Conservation (phyloP, 2,329 filamentous ascomycete genomes). For the Pyricularia pennisetigena region DNA sequence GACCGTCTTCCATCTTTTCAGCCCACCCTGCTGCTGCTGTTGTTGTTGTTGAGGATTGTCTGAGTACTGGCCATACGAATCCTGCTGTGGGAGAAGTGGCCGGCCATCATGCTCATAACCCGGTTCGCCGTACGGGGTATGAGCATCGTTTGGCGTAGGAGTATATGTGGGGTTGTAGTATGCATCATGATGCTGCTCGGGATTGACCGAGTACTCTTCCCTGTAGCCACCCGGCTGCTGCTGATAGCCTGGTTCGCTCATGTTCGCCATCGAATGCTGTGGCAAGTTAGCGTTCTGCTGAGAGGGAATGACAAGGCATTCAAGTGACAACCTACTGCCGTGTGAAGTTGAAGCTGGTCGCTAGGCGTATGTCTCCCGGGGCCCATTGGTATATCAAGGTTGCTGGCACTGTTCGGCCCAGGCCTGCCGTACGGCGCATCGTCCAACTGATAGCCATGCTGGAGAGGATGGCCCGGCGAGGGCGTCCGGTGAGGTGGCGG, state of each 20-base stretch:
- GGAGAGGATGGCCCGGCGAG: conserved; percentile 65
- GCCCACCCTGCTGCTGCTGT: conserved; percentile 44
- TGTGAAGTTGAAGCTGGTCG: conserved; percentile 74
- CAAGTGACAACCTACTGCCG: conserved; percentile 54
- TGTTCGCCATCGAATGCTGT: conserved; percentile 42
- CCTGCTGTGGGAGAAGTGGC: conserved; percentile 65
- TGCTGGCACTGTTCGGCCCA: conserved; percentile 34
- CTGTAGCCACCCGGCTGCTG: conserved; percentile 37
- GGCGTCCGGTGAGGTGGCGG: conserved; percentile 50
- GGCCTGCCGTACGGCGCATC: conserved; percentile 59
- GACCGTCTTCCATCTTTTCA: conserved; percentile 94
- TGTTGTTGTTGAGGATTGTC: conserved; percentile 29
- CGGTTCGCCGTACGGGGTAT: conserved; percentile 11
- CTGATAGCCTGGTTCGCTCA: conserved; percentile 30
- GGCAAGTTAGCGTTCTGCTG: not conserved
- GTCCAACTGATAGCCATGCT: conserved; percentile 71
- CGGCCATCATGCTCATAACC: conserved; percentile 61
- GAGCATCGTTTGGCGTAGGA: conserved; percentile 47
- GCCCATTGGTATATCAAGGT: conserved; percentile 61
- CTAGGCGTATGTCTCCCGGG: conserved; percentile 48
- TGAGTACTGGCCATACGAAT: conserved; percentile 33
- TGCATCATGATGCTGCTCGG: conserved; percentile 76
- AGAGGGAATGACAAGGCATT: not conserved
- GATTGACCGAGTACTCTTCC: conserved; percentile 66
- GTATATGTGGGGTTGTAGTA: conserved; percentile 82